These are phyloP conservation scores for Trichoderma cornu-damae DNA, from an alignment of 2,329 filamentous ascomycete species.

Conservation along the genomic window DNA sequence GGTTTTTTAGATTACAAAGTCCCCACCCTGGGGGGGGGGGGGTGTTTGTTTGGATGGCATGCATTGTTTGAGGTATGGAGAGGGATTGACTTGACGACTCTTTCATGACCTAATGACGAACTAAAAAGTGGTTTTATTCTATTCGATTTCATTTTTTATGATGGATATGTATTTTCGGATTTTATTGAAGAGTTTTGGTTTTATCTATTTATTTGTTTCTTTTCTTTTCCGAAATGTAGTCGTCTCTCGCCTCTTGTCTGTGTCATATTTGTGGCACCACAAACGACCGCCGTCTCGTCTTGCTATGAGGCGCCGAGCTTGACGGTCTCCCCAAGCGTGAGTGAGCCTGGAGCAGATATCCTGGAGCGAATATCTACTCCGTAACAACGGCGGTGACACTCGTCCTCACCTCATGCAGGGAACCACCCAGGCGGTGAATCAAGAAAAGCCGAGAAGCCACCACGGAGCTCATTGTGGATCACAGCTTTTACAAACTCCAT, in stretches of 20 bases:
- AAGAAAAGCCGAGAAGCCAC: constrained; percentile 8
- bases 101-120: constrained; percentile 10
- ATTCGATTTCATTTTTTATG: background rate
- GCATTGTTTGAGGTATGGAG: constrained; percentile 1
- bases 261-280: background rate
- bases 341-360: too few species aligned
- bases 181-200: background rate
- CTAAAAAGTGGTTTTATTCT: background rate
- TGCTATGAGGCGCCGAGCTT: background rate
- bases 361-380: background rate
- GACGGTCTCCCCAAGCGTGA: background rate
- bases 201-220: background rate
- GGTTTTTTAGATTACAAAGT: background rate
- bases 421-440: constrained; percentile 8
- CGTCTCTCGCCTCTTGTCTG: background rate
- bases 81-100: constrained; percentile 6
- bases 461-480: constrained; percentile 15
- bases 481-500: background rate
- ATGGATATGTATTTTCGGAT: background rate
- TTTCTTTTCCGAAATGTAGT: background rate
- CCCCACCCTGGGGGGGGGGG: too few species aligned
- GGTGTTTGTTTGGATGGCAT: constrained; percentile 14
- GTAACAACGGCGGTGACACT: background rate
- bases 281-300: background rate
- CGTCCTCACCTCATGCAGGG: background rate